phyloP scores from a whole-genome alignment of 2,329 filamentous ascomycete species.

The Colletotrichum abscissum region DNA sequence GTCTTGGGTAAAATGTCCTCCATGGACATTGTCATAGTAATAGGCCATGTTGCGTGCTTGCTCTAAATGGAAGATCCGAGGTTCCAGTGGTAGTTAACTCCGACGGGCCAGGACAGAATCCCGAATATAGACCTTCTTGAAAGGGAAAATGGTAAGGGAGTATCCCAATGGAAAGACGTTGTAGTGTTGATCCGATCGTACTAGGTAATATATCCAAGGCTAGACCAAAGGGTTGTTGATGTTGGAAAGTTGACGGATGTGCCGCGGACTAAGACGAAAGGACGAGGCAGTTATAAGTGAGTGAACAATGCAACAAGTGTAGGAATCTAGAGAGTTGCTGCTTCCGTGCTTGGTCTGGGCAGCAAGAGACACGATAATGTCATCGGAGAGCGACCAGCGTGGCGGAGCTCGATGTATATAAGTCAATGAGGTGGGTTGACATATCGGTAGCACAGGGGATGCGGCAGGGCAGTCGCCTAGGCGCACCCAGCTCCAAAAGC shows the following conservation, averaged over 20 bases:
- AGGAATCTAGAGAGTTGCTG: background rate
- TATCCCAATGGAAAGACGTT: background rate
- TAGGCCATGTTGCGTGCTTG: slow-evolving; percentile 15
- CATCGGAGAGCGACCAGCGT: slow-evolving; percentile 9
- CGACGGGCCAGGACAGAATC: background rate
- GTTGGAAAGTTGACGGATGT: background rate
- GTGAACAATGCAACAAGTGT: background rate
- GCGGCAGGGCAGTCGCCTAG: slow-evolving; percentile 16
- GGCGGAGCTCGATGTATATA: slow-evolving; percentile 27
- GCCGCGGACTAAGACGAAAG: background rate
- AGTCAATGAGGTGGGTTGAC: slow-evolving; percentile 1
- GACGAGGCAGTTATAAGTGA: slow-evolving; percentile 15
- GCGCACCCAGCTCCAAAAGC: background rate
- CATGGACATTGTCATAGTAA: slow-evolving; percentile 7
- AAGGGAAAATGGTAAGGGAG: background rate
- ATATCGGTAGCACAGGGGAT: background rate
- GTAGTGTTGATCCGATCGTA: background rate
- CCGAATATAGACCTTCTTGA: background rate
- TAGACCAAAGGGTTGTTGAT: background rate
- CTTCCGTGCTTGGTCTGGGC: background rate
- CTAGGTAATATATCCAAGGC: background rate
- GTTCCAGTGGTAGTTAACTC: background rate
- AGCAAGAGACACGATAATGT: background rate
- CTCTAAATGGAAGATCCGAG: background rate
- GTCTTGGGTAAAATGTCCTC: slow-evolving; percentile 2